These are phyloP conservation scores for Candida sithepensis DNA, from an alignment of 805 yeast genomes.

Conservation along the genomic window DNA sequence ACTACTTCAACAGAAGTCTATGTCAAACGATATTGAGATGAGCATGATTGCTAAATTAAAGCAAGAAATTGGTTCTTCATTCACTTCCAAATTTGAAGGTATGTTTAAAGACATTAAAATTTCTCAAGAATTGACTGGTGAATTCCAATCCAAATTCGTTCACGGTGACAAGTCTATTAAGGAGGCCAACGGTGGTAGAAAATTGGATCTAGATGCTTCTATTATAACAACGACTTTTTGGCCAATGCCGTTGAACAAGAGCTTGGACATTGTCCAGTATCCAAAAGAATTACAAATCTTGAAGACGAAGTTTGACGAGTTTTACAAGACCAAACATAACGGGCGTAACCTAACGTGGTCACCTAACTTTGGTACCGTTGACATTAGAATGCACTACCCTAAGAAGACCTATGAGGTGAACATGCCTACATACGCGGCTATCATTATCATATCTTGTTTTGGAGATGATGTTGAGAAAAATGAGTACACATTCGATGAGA, in stretches of 20 bases:
- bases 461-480: constrained; percentile 44
- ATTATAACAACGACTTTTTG: constrained; percentile 62
- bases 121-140: constrained; percentile 46
- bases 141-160: constrained; percentile 29
- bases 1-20: constrained; percentile 45
- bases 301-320: constrained; percentile 44
- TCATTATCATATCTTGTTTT: constrained; percentile 66
- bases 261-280: constrained; percentile 32
- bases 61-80: constrained; percentile 75
- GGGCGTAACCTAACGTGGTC: constrained; percentile 74
- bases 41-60: constrained; percentile 61
- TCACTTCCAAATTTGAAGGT: constrained; percentile 75
- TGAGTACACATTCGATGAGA: constrained; percentile 56
- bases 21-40: constrained; percentile 63
- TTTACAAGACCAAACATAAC: constrained; percentile 47
- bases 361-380: constrained; percentile 79
- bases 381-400: constrained; percentile 66
- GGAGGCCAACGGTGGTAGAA: constrained; percentile 27
- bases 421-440: constrained; percentile 77
- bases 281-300: constrained; percentile 44
- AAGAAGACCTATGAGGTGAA: constrained; percentile 71
- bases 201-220: constrained; percentile 43
- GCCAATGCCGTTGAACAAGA: constrained; percentile 52
- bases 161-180: constrained; percentile 14
- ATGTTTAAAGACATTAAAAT: constrained; percentile 79